phyloP scores from a whole-genome alignment of 2,329 filamentous ascomycete genomes.

The Didymellaceae sp. region DNA sequence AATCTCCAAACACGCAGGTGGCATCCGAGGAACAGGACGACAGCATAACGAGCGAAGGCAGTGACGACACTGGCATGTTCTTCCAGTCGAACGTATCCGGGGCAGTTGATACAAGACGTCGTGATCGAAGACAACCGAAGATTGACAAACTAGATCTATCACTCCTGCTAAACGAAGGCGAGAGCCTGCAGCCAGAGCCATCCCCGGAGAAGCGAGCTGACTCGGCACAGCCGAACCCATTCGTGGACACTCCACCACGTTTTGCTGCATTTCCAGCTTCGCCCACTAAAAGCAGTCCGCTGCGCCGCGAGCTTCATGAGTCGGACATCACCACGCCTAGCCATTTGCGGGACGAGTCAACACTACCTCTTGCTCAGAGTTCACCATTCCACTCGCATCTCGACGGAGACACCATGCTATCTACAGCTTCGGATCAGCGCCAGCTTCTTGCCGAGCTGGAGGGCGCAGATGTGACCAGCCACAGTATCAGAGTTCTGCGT shows the following conservation, averaged over 20 bases:
- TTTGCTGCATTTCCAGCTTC: slow-evolving; percentile 36
- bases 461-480: slow-evolving; percentile 29
- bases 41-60: slow-evolving; percentile 34
- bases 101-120: slow-evolving; percentile 33
- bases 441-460: slow-evolving; percentile 43
- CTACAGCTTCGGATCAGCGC: slow-evolving; percentile 39
- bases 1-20: slow-evolving; percentile 1
- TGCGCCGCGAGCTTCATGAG: slow-evolving; percentile 38
- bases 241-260: slow-evolving; percentile 40
- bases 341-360: slow-evolving; percentile 35
- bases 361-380: slow-evolving; percentile 38
- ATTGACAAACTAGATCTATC: slow-evolving; percentile 41
- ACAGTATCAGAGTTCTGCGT: slow-evolving; percentile 40
- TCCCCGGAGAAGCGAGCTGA: slow-evolving; percentile 28
- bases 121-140: slow-evolving; percentile 31
- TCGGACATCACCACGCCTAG: slow-evolving; percentile 35
- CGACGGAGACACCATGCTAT: slow-evolving; percentile 34
- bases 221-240: slow-evolving; percentile 34
- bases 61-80: slow-evolving; percentile 48
- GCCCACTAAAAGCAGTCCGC: slow-evolving; percentile 45
- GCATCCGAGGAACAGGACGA: slow-evolving; percentile 22
- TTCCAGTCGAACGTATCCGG: slow-evolving; percentile 43
- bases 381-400: slow-evolving; percentile 44
- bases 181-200: slow-evolving; percentile 42
- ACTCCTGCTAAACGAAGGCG: slow-evolving; percentile 38